These are phyloP conservation scores for Berberis vulgaris DNA, from an alignment of 164 flowering plant species.

Conservation along the genomic window DNA sequence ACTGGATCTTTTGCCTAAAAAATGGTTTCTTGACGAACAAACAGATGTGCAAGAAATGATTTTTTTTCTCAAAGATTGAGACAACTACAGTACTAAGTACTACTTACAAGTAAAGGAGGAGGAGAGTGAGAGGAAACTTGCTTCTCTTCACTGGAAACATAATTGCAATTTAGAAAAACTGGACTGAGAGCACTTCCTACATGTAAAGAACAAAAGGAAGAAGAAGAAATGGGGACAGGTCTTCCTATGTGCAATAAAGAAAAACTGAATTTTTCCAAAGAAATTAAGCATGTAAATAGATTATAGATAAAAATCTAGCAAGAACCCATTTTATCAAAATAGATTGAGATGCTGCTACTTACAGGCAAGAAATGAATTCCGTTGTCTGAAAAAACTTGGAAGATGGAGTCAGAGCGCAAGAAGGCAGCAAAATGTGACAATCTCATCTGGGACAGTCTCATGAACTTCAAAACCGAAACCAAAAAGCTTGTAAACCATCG, in stretches of 20 bases:
- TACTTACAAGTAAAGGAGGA: too few relatives aligned
- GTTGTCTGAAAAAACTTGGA: conserved; percentile 20
- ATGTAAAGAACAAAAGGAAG: background rate
- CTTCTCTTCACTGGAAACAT: too few relatives aligned
- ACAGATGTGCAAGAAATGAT: too few relatives aligned
- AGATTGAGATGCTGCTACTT: conserved; percentile 1
- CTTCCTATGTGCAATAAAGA: background rate
- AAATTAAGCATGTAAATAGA: too few relatives aligned
- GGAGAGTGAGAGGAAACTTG: too few relatives aligned
- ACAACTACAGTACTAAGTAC: too few relatives aligned
- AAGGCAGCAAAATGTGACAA: conserved; percentile 37
- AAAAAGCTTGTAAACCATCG: conserved; percentile 26
- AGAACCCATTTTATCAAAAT: too few relatives aligned
- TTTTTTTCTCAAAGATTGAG: too few relatives aligned
- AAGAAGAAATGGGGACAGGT: background rate
- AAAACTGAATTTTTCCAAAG: background rate
- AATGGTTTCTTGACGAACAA: too few relatives aligned
- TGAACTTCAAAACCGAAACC: conserved; percentile 32
- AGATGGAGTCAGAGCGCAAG: conserved; percentile 32
- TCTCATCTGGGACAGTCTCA: conserved; percentile 22
- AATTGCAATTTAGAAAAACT: too few relatives aligned
- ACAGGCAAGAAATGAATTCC: conserved; percentile 57
- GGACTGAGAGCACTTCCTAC: background rate
- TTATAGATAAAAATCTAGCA: too few relatives aligned
- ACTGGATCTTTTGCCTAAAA: too few relatives aligned